These are phyloP conservation scores for Fusarium sp. DNA, from an alignment of 2,329 filamentous ascomycete species.

Conservation along the genomic window DNA sequence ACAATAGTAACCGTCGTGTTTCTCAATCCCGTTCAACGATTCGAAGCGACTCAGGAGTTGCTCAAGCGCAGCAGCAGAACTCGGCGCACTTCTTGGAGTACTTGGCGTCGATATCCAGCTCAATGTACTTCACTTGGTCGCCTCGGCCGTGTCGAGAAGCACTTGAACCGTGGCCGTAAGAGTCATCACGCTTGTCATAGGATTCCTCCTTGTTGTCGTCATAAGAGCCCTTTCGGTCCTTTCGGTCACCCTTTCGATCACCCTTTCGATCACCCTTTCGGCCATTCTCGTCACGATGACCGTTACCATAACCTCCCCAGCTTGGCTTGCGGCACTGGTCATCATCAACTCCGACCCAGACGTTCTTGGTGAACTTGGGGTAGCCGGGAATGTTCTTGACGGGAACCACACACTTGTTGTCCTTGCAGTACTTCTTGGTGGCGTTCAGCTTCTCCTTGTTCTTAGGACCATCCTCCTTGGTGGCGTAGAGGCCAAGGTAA, in stretches of 20 bases:
- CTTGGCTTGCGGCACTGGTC: slow-evolving; percentile 27
- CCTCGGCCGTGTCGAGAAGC: background rate
- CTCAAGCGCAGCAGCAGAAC: slow-evolving; percentile 30
- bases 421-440: slow-evolving; percentile 28
- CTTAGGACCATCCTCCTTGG: slow-evolving; percentile 7
- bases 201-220: background rate
- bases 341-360: slow-evolving; percentile 34
- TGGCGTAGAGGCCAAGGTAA: slow-evolving; percentile 33
- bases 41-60: background rate
- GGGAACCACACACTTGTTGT: slow-evolving; percentile 34
- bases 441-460: slow-evolving; percentile 32
- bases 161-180: background rate
- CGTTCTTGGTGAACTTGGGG: slow-evolving; percentile 21
- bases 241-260: too few relatives aligned
- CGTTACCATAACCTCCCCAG: background rate
- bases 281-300: background rate
- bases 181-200: background rate
- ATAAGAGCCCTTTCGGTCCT: background rate
- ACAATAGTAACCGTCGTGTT: background rate
- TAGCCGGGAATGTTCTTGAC: slow-evolving; percentile 32
- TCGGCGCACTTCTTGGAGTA: slow-evolving; percentile 25
- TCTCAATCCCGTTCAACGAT: background rate
- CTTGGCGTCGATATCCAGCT: slow-evolving; percentile 22
- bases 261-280: background rate
- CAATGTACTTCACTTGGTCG: slow-evolving; percentile 20